Conservation (phyloP, 2,329 filamentous ascomycete genomes). For the Teratosphaeriaceae sp. region DNA sequence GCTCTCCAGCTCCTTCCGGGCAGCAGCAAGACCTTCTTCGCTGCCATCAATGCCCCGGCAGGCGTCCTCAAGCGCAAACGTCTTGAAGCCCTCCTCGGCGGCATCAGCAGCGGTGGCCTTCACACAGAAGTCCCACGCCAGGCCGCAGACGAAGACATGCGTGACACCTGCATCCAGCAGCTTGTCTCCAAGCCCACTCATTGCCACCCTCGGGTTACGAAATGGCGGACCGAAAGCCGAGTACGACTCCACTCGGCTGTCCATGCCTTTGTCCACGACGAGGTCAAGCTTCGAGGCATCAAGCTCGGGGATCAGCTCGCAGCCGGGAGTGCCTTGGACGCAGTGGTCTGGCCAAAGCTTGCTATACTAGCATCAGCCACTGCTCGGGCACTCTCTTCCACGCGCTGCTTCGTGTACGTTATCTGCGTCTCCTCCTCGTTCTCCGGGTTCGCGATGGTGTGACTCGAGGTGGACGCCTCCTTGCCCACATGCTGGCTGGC, state of each 20-base stretch:
- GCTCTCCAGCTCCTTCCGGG: conserved; percentile 48
- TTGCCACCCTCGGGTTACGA: conserved; percentile 49
- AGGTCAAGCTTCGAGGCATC: conserved; percentile 52
- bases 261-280: conserved; percentile 71
- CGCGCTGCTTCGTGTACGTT: conserved; percentile 39
- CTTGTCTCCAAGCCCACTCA: conserved; percentile 53
- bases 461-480: conserved; percentile 58
- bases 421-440: conserved; percentile 55
- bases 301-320: conserved; percentile 67
- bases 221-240: conserved; percentile 85
- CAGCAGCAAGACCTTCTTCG: conserved; percentile 46
- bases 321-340: conserved; percentile 66
- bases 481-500: conserved; percentile 68
- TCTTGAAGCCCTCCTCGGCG: conserved; percentile 64
- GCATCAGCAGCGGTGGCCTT: conserved; percentile 75
- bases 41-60: conserved; percentile 64
- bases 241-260: conserved; percentile 81
- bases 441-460: conserved; percentile 62
- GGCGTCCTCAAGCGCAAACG: conserved; percentile 71
- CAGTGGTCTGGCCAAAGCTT: conserved; percentile 89
- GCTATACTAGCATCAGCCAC: conserved; percentile 35
- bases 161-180: conserved; percentile 57
- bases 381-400: conserved; percentile 33
- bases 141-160: conserved; percentile 76
- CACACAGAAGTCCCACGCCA: conserved; percentile 89